Conservation (phyloP, 129 eudicot genomes). For the Glebionis coronaria region DNA sequence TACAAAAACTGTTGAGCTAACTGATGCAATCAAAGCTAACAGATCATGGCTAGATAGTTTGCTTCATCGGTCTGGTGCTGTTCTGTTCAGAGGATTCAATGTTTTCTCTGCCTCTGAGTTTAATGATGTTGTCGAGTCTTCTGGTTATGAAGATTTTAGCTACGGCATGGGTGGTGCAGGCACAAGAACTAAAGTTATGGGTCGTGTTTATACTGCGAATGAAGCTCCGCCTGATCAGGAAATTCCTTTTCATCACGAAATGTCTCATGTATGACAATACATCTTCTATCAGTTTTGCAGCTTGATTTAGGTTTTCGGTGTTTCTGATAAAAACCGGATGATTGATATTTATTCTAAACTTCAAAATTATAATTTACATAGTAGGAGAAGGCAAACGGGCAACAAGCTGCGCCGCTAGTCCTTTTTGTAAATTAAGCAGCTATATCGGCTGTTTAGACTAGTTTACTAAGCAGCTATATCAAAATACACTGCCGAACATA, state of each 20-base stretch:
- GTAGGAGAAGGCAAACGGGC: too few relatives aligned
- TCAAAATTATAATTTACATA: too few relatives aligned
- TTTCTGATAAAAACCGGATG: too few relatives aligned
- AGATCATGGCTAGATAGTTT: conserved; percentile 40
- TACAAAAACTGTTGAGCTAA: conserved; percentile 13
- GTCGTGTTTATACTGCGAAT: conserved; percentile 35
- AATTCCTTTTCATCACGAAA: conserved; percentile 39
- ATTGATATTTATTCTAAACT: too few relatives aligned
- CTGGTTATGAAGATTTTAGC: conserved; percentile 31
- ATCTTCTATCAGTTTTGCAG: neutral
- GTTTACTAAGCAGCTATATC: neutral
- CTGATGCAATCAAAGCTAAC: conserved; percentile 42
- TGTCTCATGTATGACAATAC: conserved; percentile 61
- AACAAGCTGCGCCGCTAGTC: too few relatives aligned
- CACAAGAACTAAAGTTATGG: conserved; percentile 41
- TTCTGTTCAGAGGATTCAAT: conserved; percentile 35
- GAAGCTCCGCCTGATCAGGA: conserved; percentile 39
- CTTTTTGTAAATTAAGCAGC: too few relatives aligned
- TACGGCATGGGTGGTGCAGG: conserved; percentile 38
- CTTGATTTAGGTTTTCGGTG: conserved; percentile 7
- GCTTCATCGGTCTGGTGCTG: conserved; percentile 26
- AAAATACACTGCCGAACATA: too few relatives aligned
- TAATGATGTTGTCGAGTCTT: conserved; percentile 51
- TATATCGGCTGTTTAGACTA: too few relatives aligned
- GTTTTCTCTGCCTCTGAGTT: conserved; percentile 51